Base-by-base conservation (phyloP, 345 rosid genomes). In the Isatis tinctoria region DNA sequence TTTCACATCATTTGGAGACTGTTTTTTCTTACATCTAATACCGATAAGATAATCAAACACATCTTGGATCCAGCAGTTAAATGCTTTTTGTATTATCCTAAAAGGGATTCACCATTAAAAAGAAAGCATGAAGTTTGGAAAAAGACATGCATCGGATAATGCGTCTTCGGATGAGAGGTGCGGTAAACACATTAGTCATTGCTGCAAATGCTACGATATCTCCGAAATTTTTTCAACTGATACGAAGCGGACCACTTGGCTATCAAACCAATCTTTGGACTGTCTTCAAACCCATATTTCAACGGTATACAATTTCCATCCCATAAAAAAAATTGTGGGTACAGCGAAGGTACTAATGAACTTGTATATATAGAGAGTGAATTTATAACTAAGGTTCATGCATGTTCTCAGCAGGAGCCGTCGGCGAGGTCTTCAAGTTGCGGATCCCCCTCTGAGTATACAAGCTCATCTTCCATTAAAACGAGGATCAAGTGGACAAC, bases 401-500 rank as follows among this genome's bases (percentile, higher is more conserved):
- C 10, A 39, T 49, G 39, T 12, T 40, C 44, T 63, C 5, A 52
- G 43, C 44, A 63, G 70, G 76, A 62, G 22, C 44, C 8, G 18
- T 72, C 62, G n/a, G 4, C 52, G 8, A 63, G 43, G 45, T 28
- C 43, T 52, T 27, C 64, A n/a, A 36, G 54, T 63, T 28, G 76
- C 4, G 30, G 40, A 54, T 56, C 53, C 1, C 22, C 62, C 22
- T 51, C 26, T 41, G 76, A 73, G 56, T 22, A 63, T 6, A 30
- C 47, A 52, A 52, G 26, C 53, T 52, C 69, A 52, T 11, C 37
- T 62, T 33, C 3, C 62, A 70, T 43, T 60, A 88, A 85, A 84
- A 82, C 75, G 4, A 72, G 98, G 69, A 80, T 92, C 40, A 82
- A 89, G 64, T 92, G 96, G 95, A 90, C 88, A 51, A 84, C 73